These are phyloP conservation scores for Dactylorhiza incarnata DNA, from an alignment of 106 monocot species.

Conservation along the genomic window DNA sequence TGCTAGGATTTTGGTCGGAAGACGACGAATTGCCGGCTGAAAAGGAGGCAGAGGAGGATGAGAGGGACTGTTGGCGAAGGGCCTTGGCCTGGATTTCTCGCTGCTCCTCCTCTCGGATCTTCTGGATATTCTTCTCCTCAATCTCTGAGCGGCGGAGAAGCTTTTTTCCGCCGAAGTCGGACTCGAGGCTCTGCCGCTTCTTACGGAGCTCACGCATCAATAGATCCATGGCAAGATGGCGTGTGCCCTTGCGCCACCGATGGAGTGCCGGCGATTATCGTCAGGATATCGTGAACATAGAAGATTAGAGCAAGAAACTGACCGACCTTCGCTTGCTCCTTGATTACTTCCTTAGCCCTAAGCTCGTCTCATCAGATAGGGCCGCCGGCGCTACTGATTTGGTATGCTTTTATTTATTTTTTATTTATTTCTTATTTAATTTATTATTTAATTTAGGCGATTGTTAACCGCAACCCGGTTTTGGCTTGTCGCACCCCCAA, in stretches of 20 bases:
- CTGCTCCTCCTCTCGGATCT: slow-evolving; percentile 72
- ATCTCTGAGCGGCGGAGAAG: slow-evolving; percentile 90
- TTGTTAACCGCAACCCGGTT: no score
- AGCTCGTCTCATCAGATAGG: no score
- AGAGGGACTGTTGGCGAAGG: background rate
- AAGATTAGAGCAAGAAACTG: no score
- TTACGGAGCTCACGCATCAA: slow-evolving; percentile 66
- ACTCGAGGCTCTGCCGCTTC: slow-evolving; percentile 59
- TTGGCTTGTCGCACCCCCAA: no score
- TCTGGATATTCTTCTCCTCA: slow-evolving; percentile 77
- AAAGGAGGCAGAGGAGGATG: slow-evolving; percentile 13
- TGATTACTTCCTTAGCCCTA: no score
- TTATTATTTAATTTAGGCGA: no score
- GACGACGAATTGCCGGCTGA: slow-evolving; percentile 16
- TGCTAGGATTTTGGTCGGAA: slow-evolving; percentile 21
- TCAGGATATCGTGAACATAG: background rate
- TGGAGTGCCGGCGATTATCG: background rate
- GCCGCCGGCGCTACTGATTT: no score
- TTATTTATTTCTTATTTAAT: no score
- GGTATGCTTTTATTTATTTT: no score
- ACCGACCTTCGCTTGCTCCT: no score
- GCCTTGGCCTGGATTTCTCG: slow-evolving; percentile 46
- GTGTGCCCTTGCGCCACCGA: background rate
- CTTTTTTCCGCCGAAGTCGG: slow-evolving; percentile 88
- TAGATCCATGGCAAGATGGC: slow-evolving; percentile 52